Evolutionary conservation across 805 yeast genomes (phyloP), one percentile per base, ranked within the genome.

Genomic region (Candida koratica): DNA sequence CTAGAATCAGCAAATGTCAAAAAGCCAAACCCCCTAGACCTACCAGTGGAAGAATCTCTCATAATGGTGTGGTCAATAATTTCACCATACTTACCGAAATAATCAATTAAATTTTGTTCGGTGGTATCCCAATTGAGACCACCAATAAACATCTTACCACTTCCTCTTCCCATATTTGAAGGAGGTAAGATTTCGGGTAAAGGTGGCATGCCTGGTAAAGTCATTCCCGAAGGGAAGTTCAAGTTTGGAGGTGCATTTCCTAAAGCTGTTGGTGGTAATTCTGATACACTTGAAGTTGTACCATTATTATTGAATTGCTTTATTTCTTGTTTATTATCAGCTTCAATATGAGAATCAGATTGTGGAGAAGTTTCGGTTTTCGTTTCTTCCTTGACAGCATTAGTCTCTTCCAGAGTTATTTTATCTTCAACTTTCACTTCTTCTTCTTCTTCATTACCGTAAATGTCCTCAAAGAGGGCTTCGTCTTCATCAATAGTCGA

Each of bases 71-170:
- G 77, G 47, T 89, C 97, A 27, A 77, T 57, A 37, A 90, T 89
- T 45, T 83, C 90, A 49, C 98, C 98, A 56, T 76, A 90, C 58
- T 89, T 81, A 32, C 81, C 67, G 57, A 90, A 90, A 58, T 90
- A 90, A 37, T 78, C 81, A 47, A 73, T 79, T 61, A 90, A 66
- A 22, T 83, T 77, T 44, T 88, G 95, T 54, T 90, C 97, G 10
- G 89, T 81, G 11, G 98, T 90, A 55, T 90, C 97, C 97, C 97
- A 90, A 54, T 90, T 93, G 51, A 90, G 77, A 34, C 98, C 98
- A 45, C 98, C 98, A 59, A 87, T 77, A 53, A 88, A 88, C 95
- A 88, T 84, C 56, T 88, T 88, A 37, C 95, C 94, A 45, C 80
- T 80, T 51, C 85, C 96, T 36, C 51, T 58, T 17, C 67, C 71